These are phyloP conservation scores for Acacia acuminata DNA, from an alignment of 306 rosid species.

Conservation along the genomic window DNA sequence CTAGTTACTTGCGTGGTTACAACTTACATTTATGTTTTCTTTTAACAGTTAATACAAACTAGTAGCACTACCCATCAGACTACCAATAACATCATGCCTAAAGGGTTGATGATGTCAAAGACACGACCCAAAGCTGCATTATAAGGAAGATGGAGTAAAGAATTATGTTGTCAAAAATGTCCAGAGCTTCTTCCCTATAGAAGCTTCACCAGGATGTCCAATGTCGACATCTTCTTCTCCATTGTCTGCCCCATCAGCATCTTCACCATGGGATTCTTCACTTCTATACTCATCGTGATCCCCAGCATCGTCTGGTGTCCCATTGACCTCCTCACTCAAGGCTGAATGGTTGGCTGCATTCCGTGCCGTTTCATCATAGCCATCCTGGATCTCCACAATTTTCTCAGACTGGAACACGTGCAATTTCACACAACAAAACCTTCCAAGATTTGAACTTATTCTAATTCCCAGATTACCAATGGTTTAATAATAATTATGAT, in stretches of 20 bases:
- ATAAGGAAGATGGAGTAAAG: slow-evolving; percentile 8
- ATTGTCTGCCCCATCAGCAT: slow-evolving; percentile 37
- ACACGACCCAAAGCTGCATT: slow-evolving; percentile 34
- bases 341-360: slow-evolving; percentile 33
- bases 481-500: neutral
- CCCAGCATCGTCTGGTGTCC: slow-evolving; percentile 50
- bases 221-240: slow-evolving; percentile 57
- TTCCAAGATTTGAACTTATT: neutral
- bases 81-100: slow-evolving; percentile 51
- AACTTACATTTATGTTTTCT: slow-evolving; percentile 39
- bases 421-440: slow-evolving; percentile 12
- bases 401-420: slow-evolving; percentile 51
- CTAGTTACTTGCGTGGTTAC: slow-evolving; percentile 43
- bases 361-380: slow-evolving; percentile 42
- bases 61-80: slow-evolving; percentile 40
- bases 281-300: slow-evolving; percentile 52
- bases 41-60: slow-evolving; percentile 54
- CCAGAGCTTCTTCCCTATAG: slow-evolving; percentile 90
- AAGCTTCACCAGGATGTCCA: slow-evolving; percentile 76
- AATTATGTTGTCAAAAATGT: slow-evolving; percentile 74
- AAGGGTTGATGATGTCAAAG: slow-evolving; percentile 51
- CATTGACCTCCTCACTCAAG: slow-evolving; percentile 91
- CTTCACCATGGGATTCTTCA: slow-evolving; percentile 66
- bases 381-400: slow-evolving; percentile 45
- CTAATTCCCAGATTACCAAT: neutral